A percentile compares a stretch with the other conserved stretches of the same genome.
Conservation (phyloP, 1,139 yeast species). For the Geotrichum klebahnii region DNA sequence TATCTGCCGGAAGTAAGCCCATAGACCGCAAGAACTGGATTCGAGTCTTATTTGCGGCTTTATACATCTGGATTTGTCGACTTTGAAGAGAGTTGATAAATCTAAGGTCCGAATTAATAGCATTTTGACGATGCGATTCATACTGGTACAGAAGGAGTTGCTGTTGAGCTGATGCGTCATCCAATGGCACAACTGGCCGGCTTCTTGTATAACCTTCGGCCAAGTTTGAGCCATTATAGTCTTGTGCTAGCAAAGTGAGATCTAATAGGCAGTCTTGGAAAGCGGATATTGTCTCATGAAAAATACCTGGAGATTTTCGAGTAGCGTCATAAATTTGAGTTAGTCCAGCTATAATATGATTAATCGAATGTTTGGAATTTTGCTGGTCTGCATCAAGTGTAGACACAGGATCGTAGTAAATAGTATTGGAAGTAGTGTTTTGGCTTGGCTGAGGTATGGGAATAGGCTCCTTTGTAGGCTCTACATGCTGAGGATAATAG, state of each 20-base stretch:
- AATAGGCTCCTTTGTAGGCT: not conserved
- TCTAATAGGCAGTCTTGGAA: conserved; percentile 16
- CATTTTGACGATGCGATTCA: conserved; percentile 14
- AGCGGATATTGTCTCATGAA: conserved; percentile 7
- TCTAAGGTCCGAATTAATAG: conserved; percentile 9
- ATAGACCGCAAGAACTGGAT: conserved; percentile 11
- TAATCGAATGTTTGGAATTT: not conserved
- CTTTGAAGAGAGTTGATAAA: conserved; percentile 6
- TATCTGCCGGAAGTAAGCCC: conserved; percentile 11
- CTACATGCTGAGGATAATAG: not conserved
- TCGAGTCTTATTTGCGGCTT: conserved; percentile 12
- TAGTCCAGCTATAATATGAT: not conserved
- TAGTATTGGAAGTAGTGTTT: not conserved
- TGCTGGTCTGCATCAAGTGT: not conserved
- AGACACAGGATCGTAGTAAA: conserved; percentile 1
- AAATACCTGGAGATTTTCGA: conserved; percentile 9
- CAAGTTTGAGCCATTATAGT: not conserved
- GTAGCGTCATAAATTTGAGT: conserved; percentile 15
- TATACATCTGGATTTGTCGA: conserved; percentile 13
- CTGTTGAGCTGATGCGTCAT: conserved; percentile 13
- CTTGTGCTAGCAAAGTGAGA: not conserved
- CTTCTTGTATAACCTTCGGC: not conserved
- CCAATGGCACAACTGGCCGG: conserved; percentile 2
- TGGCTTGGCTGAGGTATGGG: not conserved
- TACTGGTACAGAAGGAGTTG: conserved; percentile 18